These are phyloP conservation scores for Neospora caninum DNA, from an alignment of 169 alveolate genomes.

Conservation along the genomic window DNA sequence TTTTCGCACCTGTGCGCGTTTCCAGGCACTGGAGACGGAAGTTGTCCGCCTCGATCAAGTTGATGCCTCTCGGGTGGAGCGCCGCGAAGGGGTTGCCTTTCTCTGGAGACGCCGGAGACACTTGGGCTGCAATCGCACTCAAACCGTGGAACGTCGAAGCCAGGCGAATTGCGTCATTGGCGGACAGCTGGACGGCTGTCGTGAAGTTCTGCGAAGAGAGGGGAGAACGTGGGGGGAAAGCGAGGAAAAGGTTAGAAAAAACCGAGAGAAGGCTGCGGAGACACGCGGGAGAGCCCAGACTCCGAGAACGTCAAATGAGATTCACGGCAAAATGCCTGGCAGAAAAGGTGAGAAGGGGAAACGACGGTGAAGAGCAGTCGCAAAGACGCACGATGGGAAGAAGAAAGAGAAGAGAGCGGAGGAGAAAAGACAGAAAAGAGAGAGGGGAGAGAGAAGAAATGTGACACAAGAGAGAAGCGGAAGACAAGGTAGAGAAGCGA, in stretches of 20 bases:
- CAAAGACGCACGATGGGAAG: no score
- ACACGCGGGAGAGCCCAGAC: not conserved
- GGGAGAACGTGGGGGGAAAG: not conserved
- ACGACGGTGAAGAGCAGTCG: no score
- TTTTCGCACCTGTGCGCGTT: slow-evolving; percentile 87
- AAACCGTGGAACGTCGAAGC: slow-evolving; percentile 96
- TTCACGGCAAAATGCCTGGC: not conserved
- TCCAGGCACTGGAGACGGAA: slow-evolving; percentile 91
- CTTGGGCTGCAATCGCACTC: slow-evolving; percentile 90
- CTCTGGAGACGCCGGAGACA: slow-evolving; percentile 76
- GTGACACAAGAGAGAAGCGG: not conserved
- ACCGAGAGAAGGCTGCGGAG: not conserved
- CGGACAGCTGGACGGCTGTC: slow-evolving; percentile 83
- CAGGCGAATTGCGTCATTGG: slow-evolving; percentile 91
- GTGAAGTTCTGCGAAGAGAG: slow-evolving; percentile 81
- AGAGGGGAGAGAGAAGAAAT: not conserved
- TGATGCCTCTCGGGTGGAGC: slow-evolving; percentile 84
- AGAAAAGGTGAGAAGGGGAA: not conserved
- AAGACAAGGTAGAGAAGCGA: not conserved
- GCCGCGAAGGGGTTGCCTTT: not conserved
- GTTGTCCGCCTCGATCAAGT: slow-evolving; percentile 84
- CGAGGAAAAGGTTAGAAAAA: not conserved
- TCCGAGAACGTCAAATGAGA: not conserved
- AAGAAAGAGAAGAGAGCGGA: not conserved
- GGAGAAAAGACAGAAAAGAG: not conserved